phyloP scores from a whole-genome alignment of 1,284 basidiomycete species.

The Kwoniella shivajii region DNA sequence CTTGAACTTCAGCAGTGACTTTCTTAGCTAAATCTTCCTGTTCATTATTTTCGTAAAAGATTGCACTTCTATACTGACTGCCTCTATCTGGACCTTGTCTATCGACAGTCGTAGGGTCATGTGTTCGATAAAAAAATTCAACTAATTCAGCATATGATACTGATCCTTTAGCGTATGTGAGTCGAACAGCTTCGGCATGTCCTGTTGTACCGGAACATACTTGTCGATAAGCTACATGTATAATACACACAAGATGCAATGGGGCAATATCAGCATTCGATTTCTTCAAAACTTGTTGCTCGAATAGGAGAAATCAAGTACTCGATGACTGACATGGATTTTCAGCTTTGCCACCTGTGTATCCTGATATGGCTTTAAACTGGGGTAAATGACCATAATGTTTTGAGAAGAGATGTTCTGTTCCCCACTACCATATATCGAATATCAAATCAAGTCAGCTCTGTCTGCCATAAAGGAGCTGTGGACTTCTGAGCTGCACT shows the following conservation, averaged over 20 bases:
- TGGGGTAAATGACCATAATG: slow-evolving; percentile 63
- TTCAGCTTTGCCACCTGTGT: slow-evolving; percentile 68
- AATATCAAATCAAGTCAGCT: no score
- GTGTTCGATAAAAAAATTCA: slow-evolving; percentile 92
- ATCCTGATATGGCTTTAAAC: slow-evolving; percentile 74
- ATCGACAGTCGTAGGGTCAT: slow-evolving; percentile 86
- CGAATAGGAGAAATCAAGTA: no score
- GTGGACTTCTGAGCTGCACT: slow-evolving; percentile 9
- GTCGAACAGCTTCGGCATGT: slow-evolving; percentile 85
- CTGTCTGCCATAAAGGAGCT: not conserved
- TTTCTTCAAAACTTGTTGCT: no score
- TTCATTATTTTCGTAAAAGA: slow-evolving; percentile 78
- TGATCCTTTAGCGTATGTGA: slow-evolving; percentile 79
- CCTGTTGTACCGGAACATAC: slow-evolving; percentile 82
- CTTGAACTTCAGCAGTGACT: slow-evolving; percentile 82
- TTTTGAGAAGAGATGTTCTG: slow-evolving; percentile 82
- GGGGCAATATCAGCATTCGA: not conserved
- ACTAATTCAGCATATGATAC: slow-evolving; percentile 82
- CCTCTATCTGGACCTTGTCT: slow-evolving; percentile 76
- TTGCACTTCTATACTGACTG: slow-evolving; percentile 88
- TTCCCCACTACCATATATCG: slow-evolving; percentile 78
- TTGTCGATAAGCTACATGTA: slow-evolving; percentile 61
- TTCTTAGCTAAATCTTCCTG: slow-evolving; percentile 74
- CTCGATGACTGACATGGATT: slow-evolving; percentile 35
- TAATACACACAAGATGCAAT: not conserved